Evolutionary conservation across 768 basidiomycete species (phyloP).

Genomic region (Suillus tomentosus): DNA sequence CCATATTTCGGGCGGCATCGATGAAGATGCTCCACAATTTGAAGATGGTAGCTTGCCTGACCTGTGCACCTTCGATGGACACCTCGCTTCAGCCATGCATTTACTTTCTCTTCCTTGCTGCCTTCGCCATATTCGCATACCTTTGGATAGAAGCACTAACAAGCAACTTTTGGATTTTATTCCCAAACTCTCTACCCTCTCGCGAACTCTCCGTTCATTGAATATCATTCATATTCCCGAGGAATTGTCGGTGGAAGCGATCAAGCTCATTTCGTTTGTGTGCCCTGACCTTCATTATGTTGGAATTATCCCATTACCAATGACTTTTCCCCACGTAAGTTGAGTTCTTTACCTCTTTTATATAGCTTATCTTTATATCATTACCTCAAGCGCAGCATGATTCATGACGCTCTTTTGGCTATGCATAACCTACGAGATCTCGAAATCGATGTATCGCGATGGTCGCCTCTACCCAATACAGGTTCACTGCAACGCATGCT

Average conservation of each 20-base stretch:
- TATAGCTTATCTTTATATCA: conserved; percentile 12
- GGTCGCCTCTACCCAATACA: conserved; percentile 33
- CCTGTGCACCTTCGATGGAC: conserved; percentile 48
- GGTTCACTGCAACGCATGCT: conserved; percentile 37
- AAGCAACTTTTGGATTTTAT: conserved; percentile 34
- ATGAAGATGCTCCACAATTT: conserved; percentile 24
- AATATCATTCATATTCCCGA: conserved; percentile 39
- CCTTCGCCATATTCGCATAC: conserved; percentile 48
- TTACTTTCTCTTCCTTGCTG: conserved; percentile 37
- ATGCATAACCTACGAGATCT: conserved; percentile 37
- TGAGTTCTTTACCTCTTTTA: conserved; percentile 14
- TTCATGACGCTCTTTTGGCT: conserved; percentile 37
- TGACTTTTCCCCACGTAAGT: conserved; percentile 38
- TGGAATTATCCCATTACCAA: conserved; percentile 39
- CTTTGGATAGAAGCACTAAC: conserved; percentile 40
- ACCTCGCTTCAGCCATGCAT: conserved; percentile 42
- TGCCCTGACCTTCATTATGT: conserved; percentile 39
- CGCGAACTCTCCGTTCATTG: conserved; percentile 38
- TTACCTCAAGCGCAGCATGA: conserved; percentile 30
- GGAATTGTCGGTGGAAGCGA: conserved; percentile 27
- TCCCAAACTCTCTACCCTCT: conserved; percentile 30
- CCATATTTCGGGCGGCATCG: conserved; percentile 32
- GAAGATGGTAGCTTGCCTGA: conserved; percentile 40
- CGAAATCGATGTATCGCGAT: conserved; percentile 40
- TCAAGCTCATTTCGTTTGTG: conserved; percentile 36